Base-by-base conservation (phyloP, 495 filamentous ascomycete genomes). In the Xylaria intraflava region DNA sequence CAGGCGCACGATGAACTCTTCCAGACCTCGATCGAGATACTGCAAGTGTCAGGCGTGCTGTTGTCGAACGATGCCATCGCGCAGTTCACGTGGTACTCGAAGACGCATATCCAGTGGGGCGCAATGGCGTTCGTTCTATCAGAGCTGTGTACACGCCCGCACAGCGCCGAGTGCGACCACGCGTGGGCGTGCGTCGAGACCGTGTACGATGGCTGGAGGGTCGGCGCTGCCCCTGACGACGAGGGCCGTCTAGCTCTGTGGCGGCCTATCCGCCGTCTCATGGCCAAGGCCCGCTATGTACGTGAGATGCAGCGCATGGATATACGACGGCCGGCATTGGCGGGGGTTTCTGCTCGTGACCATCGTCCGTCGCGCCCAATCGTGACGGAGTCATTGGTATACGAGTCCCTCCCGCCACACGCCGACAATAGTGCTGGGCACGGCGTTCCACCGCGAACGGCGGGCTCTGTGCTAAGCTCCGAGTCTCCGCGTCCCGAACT, bases 41-140 rank as follows among this genome's bases (percentile, higher is more conserved):
- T 43, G 3, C 19, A 22, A 26, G 11, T 43, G 40, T 43, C 40
- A 26, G 40, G 19, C 7, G 23, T 23, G 17, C 17, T 26, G 40
- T 19, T 43, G 19, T 23, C 40, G 40, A 19, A 22, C 23, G 5
- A 2, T 14, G 23, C 23, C 7, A 23, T 43, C 17, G 40, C 40
- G 23, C 17, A 43, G 14, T 43, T 22, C 7, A 43, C 3, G 8
- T 43, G 40, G 40, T 26, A 43, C 40, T 43, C 40, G 40, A 22
- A 26, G 16, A 43, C 40, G 40, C 23, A 43, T 19, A 43, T 43
- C 40, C 40, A 43, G 40, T 43, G 40, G 40, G 17, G 23, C 17
- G 40, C 40, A 22, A 26, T 43, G 40, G 40, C 40, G 40, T 43
- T 43, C 40, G 40, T 43, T 19, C 40, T 43, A 19, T 43, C 40